Evolutionary conservation across 306 rosid species (phyloP).

Genomic region (Cicer cuneatum): DNA sequence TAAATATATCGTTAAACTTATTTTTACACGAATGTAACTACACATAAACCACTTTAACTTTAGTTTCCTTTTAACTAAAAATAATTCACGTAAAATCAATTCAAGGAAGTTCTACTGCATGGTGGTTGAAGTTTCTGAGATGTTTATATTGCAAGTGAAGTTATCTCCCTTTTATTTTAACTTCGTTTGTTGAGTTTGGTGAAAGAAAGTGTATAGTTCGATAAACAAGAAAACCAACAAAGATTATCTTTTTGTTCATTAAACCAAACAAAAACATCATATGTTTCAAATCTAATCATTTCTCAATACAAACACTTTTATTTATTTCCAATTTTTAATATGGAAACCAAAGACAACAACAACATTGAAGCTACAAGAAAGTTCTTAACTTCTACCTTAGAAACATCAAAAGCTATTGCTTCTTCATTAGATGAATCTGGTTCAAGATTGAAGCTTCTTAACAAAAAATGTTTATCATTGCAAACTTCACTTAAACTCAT

Average conservation of each 20-base stretch:
- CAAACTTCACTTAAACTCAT: slow-evolving; percentile 52
- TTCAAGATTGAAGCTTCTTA: slow-evolving; percentile 56
- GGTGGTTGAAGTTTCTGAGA: slow-evolving; percentile 64
- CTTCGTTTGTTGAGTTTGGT: slow-evolving; percentile 84
- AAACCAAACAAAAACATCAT: slow-evolving; percentile 33
- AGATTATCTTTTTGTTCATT: slow-evolving; percentile 40
- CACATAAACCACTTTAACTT: too few species aligned
- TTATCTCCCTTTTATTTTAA: slow-evolving; percentile 50
- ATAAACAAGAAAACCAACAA: slow-evolving; percentile 58
- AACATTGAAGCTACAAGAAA: slow-evolving; percentile 57
- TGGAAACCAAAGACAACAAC: slow-evolving; percentile 48
- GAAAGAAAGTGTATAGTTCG: slow-evolving; percentile 54
- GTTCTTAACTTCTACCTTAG: slow-evolving; percentile 60
- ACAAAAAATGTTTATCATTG: slow-evolving; percentile 53
- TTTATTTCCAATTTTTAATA: slow-evolving; percentile 51
- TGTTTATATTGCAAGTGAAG: slow-evolving; percentile 73
- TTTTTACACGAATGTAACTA: too few species aligned
- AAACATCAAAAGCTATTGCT: slow-evolving; percentile 58
- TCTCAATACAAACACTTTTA: slow-evolving; percentile 23
- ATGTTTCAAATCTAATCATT: background rate
- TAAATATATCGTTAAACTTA: too few species aligned
- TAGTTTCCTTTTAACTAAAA: too few species aligned
- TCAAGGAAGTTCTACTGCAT: slow-evolving; percentile 49
- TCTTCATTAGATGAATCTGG: slow-evolving; percentile 58
- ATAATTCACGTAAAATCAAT: background rate